Conservation (phyloP, 75 land plant species). For the Pinus albicaulis region DNA sequence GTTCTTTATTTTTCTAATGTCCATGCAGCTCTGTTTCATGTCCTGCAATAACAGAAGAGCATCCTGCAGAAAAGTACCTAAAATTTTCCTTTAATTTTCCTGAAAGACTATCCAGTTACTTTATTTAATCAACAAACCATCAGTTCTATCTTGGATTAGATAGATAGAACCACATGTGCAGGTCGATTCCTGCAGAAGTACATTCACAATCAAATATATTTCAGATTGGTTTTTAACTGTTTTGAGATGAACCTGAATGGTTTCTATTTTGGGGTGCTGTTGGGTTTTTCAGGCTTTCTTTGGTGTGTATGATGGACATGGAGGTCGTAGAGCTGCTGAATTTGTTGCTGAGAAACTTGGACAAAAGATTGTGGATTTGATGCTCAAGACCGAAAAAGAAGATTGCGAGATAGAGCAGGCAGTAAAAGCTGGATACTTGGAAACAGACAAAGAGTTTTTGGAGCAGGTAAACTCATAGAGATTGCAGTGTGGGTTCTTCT, state of each 20-base stretch:
- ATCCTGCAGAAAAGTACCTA: background rate
- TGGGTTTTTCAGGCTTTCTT: constrained; percentile 49
- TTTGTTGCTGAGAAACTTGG: constrained; percentile 46
- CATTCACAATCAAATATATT: background rate
- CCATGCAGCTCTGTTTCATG: too few species aligned
- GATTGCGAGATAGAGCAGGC: constrained; percentile 28
- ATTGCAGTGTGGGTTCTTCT: too few species aligned
- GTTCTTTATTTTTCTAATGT: too few species aligned
- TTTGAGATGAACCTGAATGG: background rate
- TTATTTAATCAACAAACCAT: background rate
- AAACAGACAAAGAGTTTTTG: constrained; percentile 30
- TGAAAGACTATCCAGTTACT: background rate
- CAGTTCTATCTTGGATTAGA: background rate
- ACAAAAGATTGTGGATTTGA: constrained; percentile 30
- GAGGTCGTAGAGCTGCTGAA: constrained; percentile 37
- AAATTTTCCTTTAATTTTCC: too few species aligned
- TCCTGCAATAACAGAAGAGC: background rate
- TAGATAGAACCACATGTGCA: background rate
- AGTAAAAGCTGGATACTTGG: constrained; percentile 34
- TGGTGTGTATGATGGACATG: constrained; percentile 63
- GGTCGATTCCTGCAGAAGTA: background rate
- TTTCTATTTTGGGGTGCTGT: background rate
- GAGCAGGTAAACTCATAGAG: too few species aligned
- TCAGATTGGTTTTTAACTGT: background rate
- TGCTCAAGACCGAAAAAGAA: constrained; percentile 13